Conservation (phyloP, 2,329 filamentous ascomycete species). For the Bipolaris sorokiniana region DNA sequence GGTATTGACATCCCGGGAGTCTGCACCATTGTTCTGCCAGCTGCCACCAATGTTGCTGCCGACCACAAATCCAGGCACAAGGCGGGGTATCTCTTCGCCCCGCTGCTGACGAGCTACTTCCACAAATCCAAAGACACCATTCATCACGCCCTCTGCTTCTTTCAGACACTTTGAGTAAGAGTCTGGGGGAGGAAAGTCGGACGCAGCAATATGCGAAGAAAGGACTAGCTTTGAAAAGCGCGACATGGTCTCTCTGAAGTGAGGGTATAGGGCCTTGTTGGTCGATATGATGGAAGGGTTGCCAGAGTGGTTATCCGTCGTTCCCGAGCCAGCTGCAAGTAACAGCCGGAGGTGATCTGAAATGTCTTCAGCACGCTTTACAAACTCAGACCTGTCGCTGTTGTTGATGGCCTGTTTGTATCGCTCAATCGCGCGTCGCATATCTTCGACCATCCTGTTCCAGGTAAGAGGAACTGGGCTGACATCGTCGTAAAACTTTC, state of each 20-base stretch:
- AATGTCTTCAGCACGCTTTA: conserved; percentile 94
- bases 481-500: conserved; percentile 91
- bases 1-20: conserved; percentile 70
- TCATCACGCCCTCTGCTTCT: conserved; percentile 94
- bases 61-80: conserved; percentile 91
- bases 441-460: conserved; percentile 88
- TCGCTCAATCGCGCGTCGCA: conserved; percentile 86
- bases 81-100: conserved; percentile 89
- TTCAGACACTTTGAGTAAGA: conserved; percentile 94
- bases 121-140: conserved; percentile 94
- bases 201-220: conserved; percentile 95
- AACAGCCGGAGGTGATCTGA: conserved; percentile 93
- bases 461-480: conserved; percentile 81
- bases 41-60: conserved; percentile 83
- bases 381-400: conserved; percentile 85
- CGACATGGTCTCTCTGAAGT: conserved; percentile 99
- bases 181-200: conserved; percentile 93
- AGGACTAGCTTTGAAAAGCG: conserved; percentile 99
- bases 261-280: conserved; percentile 95
- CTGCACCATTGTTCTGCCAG: conserved; percentile 76
- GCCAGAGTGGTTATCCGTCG: conserved; percentile 97
- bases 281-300: conserved; percentile 99
- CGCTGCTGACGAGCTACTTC: conserved; percentile 92
- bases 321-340: conserved; percentile 93
- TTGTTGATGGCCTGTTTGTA: conserved; percentile 90